These are phyloP conservation scores for Eleusine indica DNA, from an alignment of 176 grass and related monocot species.

Conservation along the genomic window DNA sequence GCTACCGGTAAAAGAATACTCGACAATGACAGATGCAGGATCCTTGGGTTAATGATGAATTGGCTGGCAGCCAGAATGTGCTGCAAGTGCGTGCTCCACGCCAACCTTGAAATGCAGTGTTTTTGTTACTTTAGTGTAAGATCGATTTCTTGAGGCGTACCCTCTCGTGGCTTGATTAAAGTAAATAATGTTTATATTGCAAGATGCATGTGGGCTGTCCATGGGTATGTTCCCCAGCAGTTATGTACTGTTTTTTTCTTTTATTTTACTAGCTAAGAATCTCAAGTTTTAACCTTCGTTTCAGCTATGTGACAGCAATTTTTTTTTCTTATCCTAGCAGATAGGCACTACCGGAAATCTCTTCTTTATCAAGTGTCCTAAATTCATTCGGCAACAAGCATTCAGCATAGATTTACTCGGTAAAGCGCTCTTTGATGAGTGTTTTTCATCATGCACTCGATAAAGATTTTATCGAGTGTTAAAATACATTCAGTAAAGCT, in stretches of 20 bases:
- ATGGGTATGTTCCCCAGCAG: background rate
- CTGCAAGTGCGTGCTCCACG: slow-evolving; percentile 23
- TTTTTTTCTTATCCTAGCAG: too few relatives aligned
- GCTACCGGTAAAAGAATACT: slow-evolving; percentile 9
- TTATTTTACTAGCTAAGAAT: background rate
- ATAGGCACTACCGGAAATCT: too few relatives aligned
- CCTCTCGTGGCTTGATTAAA: slow-evolving; percentile 23
- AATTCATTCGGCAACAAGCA: too few relatives aligned
- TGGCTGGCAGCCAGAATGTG: slow-evolving; percentile 27
- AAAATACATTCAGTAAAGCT: too few relatives aligned
- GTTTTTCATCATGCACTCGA: too few relatives aligned
- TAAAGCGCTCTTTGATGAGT: too few relatives aligned
- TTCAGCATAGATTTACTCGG: too few relatives aligned
- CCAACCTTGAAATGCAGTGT: slow-evolving; percentile 7
- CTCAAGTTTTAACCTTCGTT: background rate
- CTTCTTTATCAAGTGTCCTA: too few relatives aligned
- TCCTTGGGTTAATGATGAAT: background rate
- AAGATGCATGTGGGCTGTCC: slow-evolving; percentile 33
- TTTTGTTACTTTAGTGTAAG: slow-evolving; percentile 28
- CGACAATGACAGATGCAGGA: background rate
- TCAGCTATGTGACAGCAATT: background rate
- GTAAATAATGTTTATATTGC: slow-evolving; percentile 29
- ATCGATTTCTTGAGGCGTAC: slow-evolving; percentile 16
- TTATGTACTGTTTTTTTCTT: background rate
- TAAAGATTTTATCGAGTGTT: too few relatives aligned